Evolutionary conservation across 208 protist species (phyloP).

Genomic region (Trypanosoma mega): DNA sequence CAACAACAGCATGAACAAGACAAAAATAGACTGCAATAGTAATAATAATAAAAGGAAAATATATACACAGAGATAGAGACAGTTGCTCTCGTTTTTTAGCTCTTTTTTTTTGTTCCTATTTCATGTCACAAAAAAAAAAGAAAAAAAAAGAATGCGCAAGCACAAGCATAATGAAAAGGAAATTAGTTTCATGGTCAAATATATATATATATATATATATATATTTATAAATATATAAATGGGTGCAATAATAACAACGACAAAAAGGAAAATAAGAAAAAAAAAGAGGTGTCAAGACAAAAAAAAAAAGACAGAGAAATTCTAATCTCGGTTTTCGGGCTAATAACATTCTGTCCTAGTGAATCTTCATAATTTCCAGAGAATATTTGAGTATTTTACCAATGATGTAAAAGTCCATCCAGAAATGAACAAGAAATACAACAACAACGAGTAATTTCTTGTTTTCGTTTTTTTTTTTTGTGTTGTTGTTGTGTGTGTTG

Average conservation of each 20-base stretch:
- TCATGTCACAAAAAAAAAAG: conserved; percentile 16
- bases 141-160: conserved; percentile 4
- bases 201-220: conserved; percentile 14
- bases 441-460: too few species aligned
- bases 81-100: too few species aligned
- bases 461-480: conserved; percentile 2
- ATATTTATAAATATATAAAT: background rate
- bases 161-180: background rate
- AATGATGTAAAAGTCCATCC: too few species aligned
- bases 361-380: too few species aligned
- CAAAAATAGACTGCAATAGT: too few species aligned
- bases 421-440: too few species aligned
- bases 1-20: too few species aligned
- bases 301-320: background rate
- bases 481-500: too few species aligned
- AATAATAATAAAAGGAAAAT: too few species aligned
- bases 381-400: too few species aligned
- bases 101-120: conserved; percentile 13
- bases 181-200: background rate
- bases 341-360: background rate
- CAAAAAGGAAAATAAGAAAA: background rate
- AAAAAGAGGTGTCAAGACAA: background rate
- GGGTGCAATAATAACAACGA: too few species aligned
- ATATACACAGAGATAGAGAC: too few species aligned
- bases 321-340: background rate